Conservation (phyloP, 352 stramenopile species). For the Aphanomyces invadans region DNA sequence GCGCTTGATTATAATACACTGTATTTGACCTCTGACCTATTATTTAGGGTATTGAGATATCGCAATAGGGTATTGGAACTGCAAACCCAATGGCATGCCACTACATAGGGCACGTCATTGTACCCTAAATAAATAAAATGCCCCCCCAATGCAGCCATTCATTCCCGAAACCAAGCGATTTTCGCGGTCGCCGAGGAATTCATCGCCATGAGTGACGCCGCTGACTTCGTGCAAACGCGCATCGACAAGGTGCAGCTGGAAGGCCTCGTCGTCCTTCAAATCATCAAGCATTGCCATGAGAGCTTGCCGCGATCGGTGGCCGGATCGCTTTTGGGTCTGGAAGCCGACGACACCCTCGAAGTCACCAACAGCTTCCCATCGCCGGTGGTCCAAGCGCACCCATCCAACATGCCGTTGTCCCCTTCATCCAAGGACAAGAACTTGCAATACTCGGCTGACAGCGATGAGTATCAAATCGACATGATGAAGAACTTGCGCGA, state of each 20-base stretch:
- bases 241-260: conserved; percentile 69
- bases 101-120: not conserved
- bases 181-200: not conserved
- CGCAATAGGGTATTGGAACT: not conserved
- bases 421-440: conserved; percentile 60
- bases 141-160: not conserved
- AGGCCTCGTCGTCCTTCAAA: conserved; percentile 84
- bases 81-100: too few species aligned
- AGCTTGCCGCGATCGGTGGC: conserved; percentile 89
- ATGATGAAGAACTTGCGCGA: conserved; percentile 99
- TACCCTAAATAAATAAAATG: not conserved
- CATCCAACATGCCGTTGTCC: conserved; percentile 34
- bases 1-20: not conserved
- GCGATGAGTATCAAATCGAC: conserved; percentile 95
- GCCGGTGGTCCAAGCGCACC: conserved; percentile 38
- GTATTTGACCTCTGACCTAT: not conserved
- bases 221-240: conserved; percentile 26
- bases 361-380: conserved; percentile 98
- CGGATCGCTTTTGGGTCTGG: conserved; percentile 94
- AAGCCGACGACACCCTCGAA: conserved; percentile 87
- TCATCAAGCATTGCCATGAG: conserved; percentile 98
- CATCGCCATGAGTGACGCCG: not conserved
- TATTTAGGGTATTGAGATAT: not conserved
- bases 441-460: conserved; percentile 50
- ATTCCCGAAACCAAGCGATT: conserved; percentile 9